A percentile compares a stretch with the other conserved stretches of the same genome.
phyloP scores from a whole-genome alignment of 257 asterid genomes.

The Prunella vulgaris region DNA sequence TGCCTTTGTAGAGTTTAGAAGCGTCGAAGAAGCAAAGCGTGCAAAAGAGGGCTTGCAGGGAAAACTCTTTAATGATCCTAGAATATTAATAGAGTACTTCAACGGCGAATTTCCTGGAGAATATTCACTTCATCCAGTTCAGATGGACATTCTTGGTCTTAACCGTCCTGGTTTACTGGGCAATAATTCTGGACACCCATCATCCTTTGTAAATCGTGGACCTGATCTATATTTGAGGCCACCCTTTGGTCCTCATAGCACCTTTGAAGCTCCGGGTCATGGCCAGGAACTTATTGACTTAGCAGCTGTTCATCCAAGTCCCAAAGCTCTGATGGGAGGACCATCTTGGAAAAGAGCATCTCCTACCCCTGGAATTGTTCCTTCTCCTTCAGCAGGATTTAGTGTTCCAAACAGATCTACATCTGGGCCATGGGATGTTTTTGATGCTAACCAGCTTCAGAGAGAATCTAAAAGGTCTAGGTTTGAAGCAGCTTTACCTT shows the following conservation, averaged over 20 bases:
- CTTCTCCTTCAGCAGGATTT: slow-evolving; percentile 57
- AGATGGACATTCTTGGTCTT: slow-evolving; percentile 57
- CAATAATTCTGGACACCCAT: slow-evolving; percentile 40
- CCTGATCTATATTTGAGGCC: slow-evolving; percentile 49
- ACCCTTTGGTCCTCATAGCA: slow-evolving; percentile 51
- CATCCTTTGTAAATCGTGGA: slow-evolving; percentile 53
- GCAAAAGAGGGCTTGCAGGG: slow-evolving; percentile 97
- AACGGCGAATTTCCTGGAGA: slow-evolving; percentile 67
- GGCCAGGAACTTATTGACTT: slow-evolving; percentile 45
- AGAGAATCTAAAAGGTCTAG: slow-evolving; percentile 87
- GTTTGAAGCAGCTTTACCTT: slow-evolving; percentile 47
- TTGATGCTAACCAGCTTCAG: slow-evolving; percentile 54
- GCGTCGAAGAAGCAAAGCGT: slow-evolving; percentile 88
- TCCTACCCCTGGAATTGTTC: slow-evolving; percentile 54
- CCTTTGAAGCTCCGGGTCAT: slow-evolving; percentile 45
- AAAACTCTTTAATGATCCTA: slow-evolving; percentile 81
- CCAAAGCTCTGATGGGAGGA: slow-evolving; percentile 52
- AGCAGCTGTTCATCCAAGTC: slow-evolving; percentile 34
- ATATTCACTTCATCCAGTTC: slow-evolving; percentile 54
- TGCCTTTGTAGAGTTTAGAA: slow-evolving; percentile 88
- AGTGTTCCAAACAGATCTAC: slow-evolving; percentile 41
- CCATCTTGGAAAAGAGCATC: slow-evolving; percentile 75
- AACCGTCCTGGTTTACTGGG: slow-evolving; percentile 48
- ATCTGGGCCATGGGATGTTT: slow-evolving; percentile 67
- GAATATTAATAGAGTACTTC: slow-evolving; percentile 71